Evolutionary conservation across 2,329 filamentous ascomycete genomes (phyloP), one percentile per base, ranked within the genome.

Genomic region (Verticillium nubilum): DNA sequence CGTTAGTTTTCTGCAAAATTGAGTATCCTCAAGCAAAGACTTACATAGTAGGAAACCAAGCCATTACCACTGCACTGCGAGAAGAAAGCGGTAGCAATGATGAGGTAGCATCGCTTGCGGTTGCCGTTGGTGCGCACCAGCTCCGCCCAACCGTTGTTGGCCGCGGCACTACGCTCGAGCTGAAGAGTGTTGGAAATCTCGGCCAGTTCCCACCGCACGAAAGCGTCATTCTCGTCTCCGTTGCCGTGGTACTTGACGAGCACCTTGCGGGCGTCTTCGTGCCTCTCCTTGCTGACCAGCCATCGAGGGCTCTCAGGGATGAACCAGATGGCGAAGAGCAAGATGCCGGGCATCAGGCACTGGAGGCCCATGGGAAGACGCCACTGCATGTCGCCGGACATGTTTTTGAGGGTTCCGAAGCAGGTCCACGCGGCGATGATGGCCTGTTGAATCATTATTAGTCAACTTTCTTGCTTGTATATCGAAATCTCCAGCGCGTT

Each of bases 31-130:
- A 4, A 1, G n/a, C n/a, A 17, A 60, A 76, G 73, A 59, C 76
- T 80, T 42, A 80, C 76, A 64, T 85, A 86, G 73, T 86, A 85
- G 60, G 77, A 82, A 65, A 86, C 81, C 54, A 86, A 77, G 60
- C 78, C 83, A 68, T 86, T 86, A 58, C 84, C 83, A 42, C 78
- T 82, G 76, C 81, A 86, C 70, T 86, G 83, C 0, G 81, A 84
- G 72, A 86, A 84, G 61, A 86, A 69, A 66, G 82, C 83, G 25
- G 86, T 75, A 1, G 81, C 82, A 54, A 82, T 68, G 57, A 84
- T 72, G 28, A 86, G 71, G 26, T 74, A 65, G 50, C 86, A 68
- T 52, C 83, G 77, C 68, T 83, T 81, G 57, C 82, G 78, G 74
- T 86, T 86, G 58, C 83, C 82, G 66, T 76, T 78, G 42, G 83